phyloP scores from a whole-genome alignment of 306 rosid species.

The Acacia crassicarpa region DNA sequence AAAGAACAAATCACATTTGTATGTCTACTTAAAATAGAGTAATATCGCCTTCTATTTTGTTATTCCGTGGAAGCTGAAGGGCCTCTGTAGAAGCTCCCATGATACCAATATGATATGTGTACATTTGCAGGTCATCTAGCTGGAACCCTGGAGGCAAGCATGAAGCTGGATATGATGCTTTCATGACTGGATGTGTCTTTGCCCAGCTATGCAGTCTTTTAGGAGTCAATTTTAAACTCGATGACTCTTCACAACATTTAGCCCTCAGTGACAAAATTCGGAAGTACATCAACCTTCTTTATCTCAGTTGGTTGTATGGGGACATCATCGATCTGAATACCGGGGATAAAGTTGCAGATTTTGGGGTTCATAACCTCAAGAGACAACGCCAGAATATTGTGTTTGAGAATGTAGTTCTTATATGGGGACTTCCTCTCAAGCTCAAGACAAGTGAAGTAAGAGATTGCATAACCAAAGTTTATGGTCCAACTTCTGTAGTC shows the following conservation, averaged over 20 bases:
- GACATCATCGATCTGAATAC: constrained; percentile 77
- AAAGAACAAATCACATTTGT: neutral
- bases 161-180: constrained; percentile 98
- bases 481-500: constrained; percentile 57
- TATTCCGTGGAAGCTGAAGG: constrained; percentile 9
- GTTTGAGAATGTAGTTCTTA: constrained; percentile 67
- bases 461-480: constrained; percentile 62
- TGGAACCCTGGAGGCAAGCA: constrained; percentile 98
- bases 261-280: constrained; percentile 58
- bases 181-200: constrained; percentile 92
- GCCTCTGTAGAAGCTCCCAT: constrained; percentile 10
- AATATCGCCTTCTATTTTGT: neutral
- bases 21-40: neutral
- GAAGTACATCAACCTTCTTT: constrained; percentile 67
- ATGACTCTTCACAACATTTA: constrained; percentile 49
- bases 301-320: constrained; percentile 75
- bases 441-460: constrained; percentile 65
- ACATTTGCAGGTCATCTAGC: constrained; percentile 68
- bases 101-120: constrained; percentile 20
- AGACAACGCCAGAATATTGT: constrained; percentile 44
- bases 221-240: constrained; percentile 63
- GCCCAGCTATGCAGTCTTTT: constrained; percentile 74
- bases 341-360: constrained; percentile 47
- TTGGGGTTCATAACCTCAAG: constrained; percentile 34
- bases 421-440: constrained; percentile 76